These are phyloP conservation scores for Picea engelmannii DNA, from an alignment of 83 land plant genomes.

Conservation along the genomic window DNA sequence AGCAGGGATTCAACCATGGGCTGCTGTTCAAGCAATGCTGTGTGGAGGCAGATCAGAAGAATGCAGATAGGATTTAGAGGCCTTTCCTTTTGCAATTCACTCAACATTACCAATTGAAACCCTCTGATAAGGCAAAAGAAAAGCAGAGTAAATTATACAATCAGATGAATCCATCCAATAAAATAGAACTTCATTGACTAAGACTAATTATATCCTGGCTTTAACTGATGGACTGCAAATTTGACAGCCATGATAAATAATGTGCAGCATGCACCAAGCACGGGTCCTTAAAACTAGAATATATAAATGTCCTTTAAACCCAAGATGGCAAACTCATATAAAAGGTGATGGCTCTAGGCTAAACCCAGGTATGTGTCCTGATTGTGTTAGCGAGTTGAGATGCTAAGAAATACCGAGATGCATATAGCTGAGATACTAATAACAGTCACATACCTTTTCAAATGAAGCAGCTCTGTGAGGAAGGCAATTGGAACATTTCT, in stretches of 20 bases:
- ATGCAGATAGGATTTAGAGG: constrained; percentile 34
- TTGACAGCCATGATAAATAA: background rate
- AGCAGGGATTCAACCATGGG: constrained; percentile 46
- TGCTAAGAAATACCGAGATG: background rate
- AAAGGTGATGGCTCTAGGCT: background rate
- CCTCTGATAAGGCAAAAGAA: constrained; percentile 29
- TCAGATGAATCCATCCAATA: constrained; percentile 9
- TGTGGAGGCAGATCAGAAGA: constrained; percentile 45
- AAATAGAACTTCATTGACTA: constrained; percentile 6
- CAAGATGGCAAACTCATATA: background rate
- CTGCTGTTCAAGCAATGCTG: constrained; percentile 35
- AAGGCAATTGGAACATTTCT: constrained; percentile 38
- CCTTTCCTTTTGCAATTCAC: constrained; percentile 33
- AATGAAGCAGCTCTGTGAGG: constrained; percentile 49
- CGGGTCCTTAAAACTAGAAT: background rate
- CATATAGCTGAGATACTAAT: background rate
- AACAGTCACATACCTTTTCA: constrained; percentile 40
- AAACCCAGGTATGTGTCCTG: background rate
- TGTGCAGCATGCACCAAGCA: background rate
- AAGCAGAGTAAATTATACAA: background rate
- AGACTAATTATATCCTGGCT: background rate
- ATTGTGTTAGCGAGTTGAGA: background rate
- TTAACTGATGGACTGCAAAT: background rate
- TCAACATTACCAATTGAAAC: constrained; percentile 25
- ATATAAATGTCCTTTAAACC: background rate